Conservation (phyloP, 257 asterid species). For the Solanum peruvianum region DNA sequence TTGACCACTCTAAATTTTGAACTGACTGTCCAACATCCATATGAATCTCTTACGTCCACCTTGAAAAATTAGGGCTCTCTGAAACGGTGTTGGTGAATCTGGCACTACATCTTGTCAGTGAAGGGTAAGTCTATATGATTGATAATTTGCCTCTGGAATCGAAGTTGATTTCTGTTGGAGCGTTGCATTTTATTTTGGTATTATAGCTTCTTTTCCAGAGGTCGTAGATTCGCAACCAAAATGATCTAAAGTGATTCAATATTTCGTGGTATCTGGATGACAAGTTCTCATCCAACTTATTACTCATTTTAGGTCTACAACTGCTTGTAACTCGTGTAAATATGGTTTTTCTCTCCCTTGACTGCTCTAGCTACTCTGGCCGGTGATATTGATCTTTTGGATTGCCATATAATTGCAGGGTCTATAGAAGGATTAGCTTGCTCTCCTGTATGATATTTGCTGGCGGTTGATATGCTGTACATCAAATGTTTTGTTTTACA, state of each 20-base stretch:
- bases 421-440: conserved; percentile 92
- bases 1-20: conserved; percentile 89
- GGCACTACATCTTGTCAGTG: conserved; percentile 81
- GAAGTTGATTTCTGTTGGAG: not conserved
- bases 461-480: conserved; percentile 99
- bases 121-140: conserved; percentile 62
- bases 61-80: conserved; percentile 75
- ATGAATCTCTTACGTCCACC: conserved; percentile 76
- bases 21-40: conserved; percentile 91
- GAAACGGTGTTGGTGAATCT: conserved; percentile 66
- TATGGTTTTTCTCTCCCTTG: conserved; percentile 17
- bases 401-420: conserved; percentile 99
- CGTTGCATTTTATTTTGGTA: not conserved
- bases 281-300: not conserved
- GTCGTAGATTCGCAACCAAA: not conserved
- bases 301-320: conserved; percentile 4
- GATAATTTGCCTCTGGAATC: not conserved
- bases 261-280: not conserved
- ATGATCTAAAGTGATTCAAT: not conserved
- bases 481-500: conserved; percentile 80
- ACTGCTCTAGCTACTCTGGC: conserved; percentile 29
- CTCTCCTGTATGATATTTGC: conserved; percentile 90
- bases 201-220: not conserved
- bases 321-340: conserved; percentile 15
- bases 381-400: conserved; percentile 85